Conservation (phyloP, 2,329 filamentous ascomycete species). For the Xylaria sp. region DNA sequence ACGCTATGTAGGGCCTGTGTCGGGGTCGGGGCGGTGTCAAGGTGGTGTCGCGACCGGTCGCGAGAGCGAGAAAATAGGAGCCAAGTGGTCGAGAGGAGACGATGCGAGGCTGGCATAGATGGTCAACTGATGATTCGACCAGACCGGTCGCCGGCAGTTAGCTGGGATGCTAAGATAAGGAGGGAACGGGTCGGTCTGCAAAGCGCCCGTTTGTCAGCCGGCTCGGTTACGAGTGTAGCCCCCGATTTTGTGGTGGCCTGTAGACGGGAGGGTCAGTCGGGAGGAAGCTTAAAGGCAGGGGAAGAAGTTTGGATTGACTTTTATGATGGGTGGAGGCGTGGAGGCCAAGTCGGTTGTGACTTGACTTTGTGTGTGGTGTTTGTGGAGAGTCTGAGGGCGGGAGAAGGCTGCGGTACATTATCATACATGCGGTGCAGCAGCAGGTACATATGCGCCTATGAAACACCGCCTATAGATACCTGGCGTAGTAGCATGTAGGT, state of each 20-base stretch:
- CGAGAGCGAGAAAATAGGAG: slow-evolving; percentile 20
- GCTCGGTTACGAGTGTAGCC: slow-evolving; percentile 27
- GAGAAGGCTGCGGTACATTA: slow-evolving; percentile 21
- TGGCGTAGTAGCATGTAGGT: background rate
- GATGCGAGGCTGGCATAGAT: slow-evolving; percentile 37
- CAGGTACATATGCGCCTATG: slow-evolving; percentile 6
- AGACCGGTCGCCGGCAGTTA: slow-evolving; percentile 30
- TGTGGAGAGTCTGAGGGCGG: slow-evolving; percentile 31
- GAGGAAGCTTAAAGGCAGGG: slow-evolving; percentile 18
- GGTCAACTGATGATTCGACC: slow-evolving; percentile 17
- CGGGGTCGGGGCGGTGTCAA: slow-evolving; percentile 14
- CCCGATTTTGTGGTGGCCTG: slow-evolving; percentile 23
- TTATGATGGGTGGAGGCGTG: slow-evolving; percentile 38
- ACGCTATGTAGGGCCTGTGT: slow-evolving; percentile 9
- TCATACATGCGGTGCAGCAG: background rate
- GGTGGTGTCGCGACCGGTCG: slow-evolving; percentile 22
- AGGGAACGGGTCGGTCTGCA: slow-evolving; percentile 21
- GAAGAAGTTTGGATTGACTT: slow-evolving; percentile 30
- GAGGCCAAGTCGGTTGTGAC: slow-evolving; percentile 34
- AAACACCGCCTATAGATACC: background rate
- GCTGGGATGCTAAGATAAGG: slow-evolving; percentile 1
- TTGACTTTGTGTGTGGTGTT: slow-evolving; percentile 31
- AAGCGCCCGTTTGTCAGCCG: slow-evolving; percentile 28
- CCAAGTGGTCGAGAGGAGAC: slow-evolving; percentile 24
- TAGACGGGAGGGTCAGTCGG: slow-evolving; percentile 25